Percentiles rank a stretch among this genome's conserved stretches.
Conservation (phyloP, 495 filamentous ascomycete species). For the Talaromyces trachyspermus region DNA sequence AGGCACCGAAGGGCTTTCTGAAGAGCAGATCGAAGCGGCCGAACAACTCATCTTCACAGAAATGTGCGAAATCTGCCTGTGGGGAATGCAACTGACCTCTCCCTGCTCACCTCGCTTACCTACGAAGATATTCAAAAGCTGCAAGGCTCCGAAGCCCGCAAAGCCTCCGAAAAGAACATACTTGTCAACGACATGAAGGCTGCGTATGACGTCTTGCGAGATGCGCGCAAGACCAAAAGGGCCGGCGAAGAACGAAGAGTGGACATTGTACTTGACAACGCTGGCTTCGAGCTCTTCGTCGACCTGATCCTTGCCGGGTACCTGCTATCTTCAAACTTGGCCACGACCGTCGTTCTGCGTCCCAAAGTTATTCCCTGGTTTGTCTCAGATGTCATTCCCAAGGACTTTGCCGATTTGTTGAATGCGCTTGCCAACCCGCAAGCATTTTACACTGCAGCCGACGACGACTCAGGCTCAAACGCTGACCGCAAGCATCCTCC, state of each 20-base stretch:
- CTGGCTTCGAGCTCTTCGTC: constrained; percentile 93
- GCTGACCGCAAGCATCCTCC: constrained; percentile 46
- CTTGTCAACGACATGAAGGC: constrained; percentile 71
- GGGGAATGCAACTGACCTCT: constrained; percentile 95
- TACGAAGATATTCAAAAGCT: constrained; percentile 96
- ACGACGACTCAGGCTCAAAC: too few species aligned
- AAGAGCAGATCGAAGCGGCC: constrained; percentile 54
- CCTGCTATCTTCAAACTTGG: constrained; percentile 70
- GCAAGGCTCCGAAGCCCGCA: constrained; percentile 79
- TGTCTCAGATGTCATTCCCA: constrained; percentile 85
- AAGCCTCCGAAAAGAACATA: constrained; percentile 80
- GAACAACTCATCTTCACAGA: constrained; percentile 77
- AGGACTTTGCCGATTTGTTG: constrained; percentile 75
- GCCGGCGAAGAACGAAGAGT: constrained; percentile 52
- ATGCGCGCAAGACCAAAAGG: constrained; percentile 49
- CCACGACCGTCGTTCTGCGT: constrained; percentile 81
- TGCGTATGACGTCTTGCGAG: constrained; percentile 63
- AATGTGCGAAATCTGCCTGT: constrained; percentile 95
- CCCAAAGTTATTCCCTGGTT: constrained; percentile 97
- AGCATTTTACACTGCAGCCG: constrained; percentile 65
- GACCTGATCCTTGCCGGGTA: constrained; percentile 89
- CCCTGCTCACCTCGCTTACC: constrained; percentile 77
- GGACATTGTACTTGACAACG: constrained; percentile 92
- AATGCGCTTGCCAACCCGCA: constrained; percentile 66
- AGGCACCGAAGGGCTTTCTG: constrained; percentile 23